These are phyloP conservation scores for Cercospora sp. DNA, from an alignment of 2,329 filamentous ascomycete species.

Conservation along the genomic window DNA sequence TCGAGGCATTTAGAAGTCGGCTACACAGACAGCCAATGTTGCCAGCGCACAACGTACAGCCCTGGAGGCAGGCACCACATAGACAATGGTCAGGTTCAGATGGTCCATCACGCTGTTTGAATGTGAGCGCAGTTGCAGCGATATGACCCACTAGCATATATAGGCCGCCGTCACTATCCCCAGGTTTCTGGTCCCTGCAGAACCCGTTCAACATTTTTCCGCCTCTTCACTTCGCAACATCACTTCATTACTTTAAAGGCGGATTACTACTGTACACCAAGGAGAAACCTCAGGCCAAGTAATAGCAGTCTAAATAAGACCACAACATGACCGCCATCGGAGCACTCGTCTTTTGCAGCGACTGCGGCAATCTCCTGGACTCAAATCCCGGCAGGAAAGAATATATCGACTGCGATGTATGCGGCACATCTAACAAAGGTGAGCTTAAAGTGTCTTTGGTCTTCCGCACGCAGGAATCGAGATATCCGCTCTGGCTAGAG, in stretches of 20 bases:
- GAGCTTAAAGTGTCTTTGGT: neutral
- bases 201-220: slow-evolving; percentile 6
- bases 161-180: neutral
- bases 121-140: neutral
- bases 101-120: neutral
- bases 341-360: slow-evolving; percentile 87
- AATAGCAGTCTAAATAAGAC: neutral
- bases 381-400: slow-evolving; percentile 75
- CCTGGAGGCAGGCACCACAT: neutral
- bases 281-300: neutral
- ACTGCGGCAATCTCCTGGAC: slow-evolving; percentile 88
- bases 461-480: neutral
- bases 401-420: slow-evolving; percentile 79
- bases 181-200: neutral
- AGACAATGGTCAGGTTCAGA: neutral
- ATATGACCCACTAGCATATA: neutral
- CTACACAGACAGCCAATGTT: neutral
- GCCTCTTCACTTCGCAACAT: slow-evolving; percentile 18
- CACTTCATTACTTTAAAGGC: neutral
- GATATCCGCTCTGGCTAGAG: neutral
- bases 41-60: neutral
- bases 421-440: slow-evolving; percentile 84
- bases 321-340: slow-evolving; percentile 79
- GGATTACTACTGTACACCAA: neutral
- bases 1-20: neutral